Evolutionary conservation across 2,329 filamentous ascomycete genomes (phyloP).

Genomic region (Fusarium pilosicola): DNA sequence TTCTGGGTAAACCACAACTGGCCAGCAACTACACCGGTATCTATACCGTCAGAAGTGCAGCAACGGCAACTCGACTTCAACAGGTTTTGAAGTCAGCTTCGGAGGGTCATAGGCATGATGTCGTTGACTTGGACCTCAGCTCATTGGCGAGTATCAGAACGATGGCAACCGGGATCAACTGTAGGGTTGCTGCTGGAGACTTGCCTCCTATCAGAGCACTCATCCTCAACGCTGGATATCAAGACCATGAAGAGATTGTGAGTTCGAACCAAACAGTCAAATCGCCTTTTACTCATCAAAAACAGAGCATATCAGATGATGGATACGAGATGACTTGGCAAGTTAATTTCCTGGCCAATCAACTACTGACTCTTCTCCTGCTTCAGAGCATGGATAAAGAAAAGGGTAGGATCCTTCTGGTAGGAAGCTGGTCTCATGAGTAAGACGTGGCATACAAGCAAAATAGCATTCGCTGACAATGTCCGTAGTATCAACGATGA

Average conservation of each 20-base stretch:
- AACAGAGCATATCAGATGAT: constrained; percentile 44
- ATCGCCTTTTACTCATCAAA: background rate
- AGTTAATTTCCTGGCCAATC: constrained; percentile 48
- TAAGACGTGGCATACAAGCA: constrained; percentile 27
- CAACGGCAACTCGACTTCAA: constrained; percentile 45
- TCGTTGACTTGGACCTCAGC: constrained; percentile 48
- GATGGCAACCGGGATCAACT: constrained; percentile 44
- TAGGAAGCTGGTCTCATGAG: constrained; percentile 51
- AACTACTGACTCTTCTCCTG: constrained; percentile 45
- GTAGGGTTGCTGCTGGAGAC: constrained; percentile 43
- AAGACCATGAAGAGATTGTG: constrained; percentile 42
- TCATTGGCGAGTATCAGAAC: constrained; percentile 44
- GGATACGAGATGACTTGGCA: constrained; percentile 49
- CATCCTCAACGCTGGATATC: constrained; percentile 50
- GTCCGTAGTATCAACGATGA: constrained; percentile 42
- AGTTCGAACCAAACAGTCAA: background rate
- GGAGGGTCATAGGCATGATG: constrained; percentile 45
- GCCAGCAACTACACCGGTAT: constrained; percentile 48
- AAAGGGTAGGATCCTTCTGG: constrained; percentile 43
- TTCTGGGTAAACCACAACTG: constrained; percentile 45
- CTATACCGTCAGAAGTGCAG: constrained; percentile 50
- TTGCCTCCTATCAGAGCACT: constrained; percentile 53
- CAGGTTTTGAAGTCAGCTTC: constrained; percentile 35
- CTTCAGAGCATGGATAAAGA: constrained; percentile 48
- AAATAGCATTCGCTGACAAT: constrained; percentile 5